Evolutionary conservation across 2,329 filamentous ascomycete genomes (phyloP).

Genomic region (Aspergillus ruber): DNA sequence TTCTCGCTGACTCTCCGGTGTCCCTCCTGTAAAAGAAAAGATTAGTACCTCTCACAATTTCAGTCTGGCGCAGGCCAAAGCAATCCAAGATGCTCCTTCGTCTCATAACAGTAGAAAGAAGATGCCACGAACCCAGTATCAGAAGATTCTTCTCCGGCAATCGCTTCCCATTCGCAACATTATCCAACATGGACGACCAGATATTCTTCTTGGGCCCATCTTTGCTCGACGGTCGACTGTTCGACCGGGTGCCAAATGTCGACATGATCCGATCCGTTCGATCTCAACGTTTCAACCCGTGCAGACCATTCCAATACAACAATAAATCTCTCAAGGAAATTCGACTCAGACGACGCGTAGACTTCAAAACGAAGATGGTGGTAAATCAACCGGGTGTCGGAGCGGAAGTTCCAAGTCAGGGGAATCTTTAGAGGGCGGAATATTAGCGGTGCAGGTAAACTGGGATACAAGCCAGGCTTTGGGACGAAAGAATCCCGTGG

Average conservation of each 20-base stretch:
- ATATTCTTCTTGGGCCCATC: conserved; percentile 72
- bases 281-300: conserved; percentile 28
- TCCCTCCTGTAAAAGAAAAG: conserved; percentile 56
- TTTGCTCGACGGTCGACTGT: conserved; percentile 47
- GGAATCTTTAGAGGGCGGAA: conserved; percentile 17
- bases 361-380: conserved; percentile 4
- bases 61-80: conserved; percentile 1
- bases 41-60: conserved; percentile 11
- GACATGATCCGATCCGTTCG: conserved; percentile 31
- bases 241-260: conserved; percentile 23
- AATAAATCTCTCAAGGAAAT: background rate
- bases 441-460: background rate
- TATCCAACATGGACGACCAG: conserved; percentile 90
- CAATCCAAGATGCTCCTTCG: background rate
- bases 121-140: conserved; percentile 61
- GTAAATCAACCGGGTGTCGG: conserved; percentile 10
- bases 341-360: conserved; percentile 11
- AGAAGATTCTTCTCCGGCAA: conserved; percentile 88
- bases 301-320: conserved; percentile 28
- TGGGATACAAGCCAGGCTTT: background rate
- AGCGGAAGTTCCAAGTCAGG: conserved; percentile 23
- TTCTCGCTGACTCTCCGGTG: conserved; percentile 74
- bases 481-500: background rate
- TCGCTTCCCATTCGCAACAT: conserved; percentile 80
- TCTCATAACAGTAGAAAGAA: background rate